Evolutionary conservation across 345 rosid species (phyloP).

Genomic region (Streptanthus diversifolius): DNA sequence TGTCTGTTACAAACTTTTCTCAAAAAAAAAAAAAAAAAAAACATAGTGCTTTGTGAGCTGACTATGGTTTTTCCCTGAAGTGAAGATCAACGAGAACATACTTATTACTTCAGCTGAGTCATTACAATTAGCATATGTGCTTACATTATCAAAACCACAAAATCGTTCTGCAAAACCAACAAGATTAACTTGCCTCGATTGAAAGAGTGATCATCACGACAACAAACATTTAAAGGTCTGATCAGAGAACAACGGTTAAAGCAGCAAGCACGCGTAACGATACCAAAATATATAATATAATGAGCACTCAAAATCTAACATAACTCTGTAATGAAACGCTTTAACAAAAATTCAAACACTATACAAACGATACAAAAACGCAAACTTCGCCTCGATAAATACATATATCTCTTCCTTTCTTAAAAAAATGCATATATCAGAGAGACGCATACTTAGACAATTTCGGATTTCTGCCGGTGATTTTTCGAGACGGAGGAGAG

Average conservation of each 20-base stretch:
- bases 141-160: neutral
- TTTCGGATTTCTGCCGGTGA: neutral
- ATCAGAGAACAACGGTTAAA: neutral
- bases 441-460: neutral
- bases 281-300: neutral
- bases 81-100: neutral
- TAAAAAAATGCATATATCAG: too few species aligned
- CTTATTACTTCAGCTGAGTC: neutral
- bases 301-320: neutral
- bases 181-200: neutral
- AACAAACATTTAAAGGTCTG: neutral
- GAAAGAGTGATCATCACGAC: neutral
- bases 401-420: neutral
- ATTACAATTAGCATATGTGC: neutral
- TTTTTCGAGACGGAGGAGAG: neutral
- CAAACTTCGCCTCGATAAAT: neutral
- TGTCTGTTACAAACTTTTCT: neutral
- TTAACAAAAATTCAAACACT: neutral
- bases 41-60: constrained; percentile 7
- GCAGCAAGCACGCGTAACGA: neutral
- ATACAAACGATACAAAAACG: neutral
- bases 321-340: neutral
- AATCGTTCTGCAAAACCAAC: neutral
- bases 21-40: neutral
- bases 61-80: too few species aligned